Base-by-base conservation (phyloP, 2,329 filamentous ascomycete species). In the Erysiphe neolycopersici region DNA sequence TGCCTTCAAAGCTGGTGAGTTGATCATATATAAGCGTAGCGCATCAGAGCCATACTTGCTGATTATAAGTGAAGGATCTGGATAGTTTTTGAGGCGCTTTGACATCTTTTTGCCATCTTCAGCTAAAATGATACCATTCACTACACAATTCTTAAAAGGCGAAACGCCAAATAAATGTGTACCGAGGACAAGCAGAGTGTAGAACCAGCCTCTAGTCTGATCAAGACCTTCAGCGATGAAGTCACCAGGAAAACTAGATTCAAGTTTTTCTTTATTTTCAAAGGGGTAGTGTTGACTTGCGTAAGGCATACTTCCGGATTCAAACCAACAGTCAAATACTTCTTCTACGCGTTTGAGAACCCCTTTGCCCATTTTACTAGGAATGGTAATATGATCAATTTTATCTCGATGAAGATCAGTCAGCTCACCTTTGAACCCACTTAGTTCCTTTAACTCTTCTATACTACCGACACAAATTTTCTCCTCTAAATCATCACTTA, bases 91-190 rank as follows among this genome's bases (percentile, higher is more conserved):
- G 46, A 93, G 66, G 44, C 87, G 74, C 62, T 95, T 95, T 6
- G 84, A 93, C 87, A 95, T 95, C 67, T 95, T 95, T 67, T 93
- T 94, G 45, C 87, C 87, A 55, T 93, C 83, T 58, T 92, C 84
- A 0, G 85, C 85, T 36, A 94, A 68, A 4, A 94, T 84, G 48
- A 93, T 89, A 42, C 85, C 85, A 56, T 92, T 94, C 48, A 93
- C 84, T n/a, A 94, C 81, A 53, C 83, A 91, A 58, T 93, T 94
- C 62, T 89, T 76, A 67, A 93, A 94, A 0, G 87, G 84, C 2
- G 84, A 73, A 32, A 73, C 70, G 38, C 79, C 79, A 53, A 89
- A 92, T 4, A 94, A 68, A 57, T 92, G 81, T 8, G 80, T 89
- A 31, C 85, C 85, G 41, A 95, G 65, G 10, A 94, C 83, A 17